Evolutionary conservation across 208 protist genomes (phyloP).

Genomic region (Leptomonas pyrrhocoris): DNA sequence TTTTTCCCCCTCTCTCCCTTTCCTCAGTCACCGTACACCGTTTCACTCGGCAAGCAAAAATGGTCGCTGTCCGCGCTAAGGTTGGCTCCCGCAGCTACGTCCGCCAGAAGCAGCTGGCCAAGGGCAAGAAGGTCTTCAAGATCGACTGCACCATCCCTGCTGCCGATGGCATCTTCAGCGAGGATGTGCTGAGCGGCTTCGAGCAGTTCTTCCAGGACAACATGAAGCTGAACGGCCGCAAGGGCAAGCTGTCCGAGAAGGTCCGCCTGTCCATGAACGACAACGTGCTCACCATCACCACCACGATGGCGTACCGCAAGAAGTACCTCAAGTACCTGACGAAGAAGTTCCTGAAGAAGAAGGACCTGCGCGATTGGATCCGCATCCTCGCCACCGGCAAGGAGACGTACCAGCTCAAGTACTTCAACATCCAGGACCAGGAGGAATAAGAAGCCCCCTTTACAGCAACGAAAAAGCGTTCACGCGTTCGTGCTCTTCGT

Average conservation of each 20-base stretch:
- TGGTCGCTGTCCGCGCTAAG: slow-evolving; percentile 92
- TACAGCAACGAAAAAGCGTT: slow-evolving; percentile 40
- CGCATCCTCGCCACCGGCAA: slow-evolving; percentile 96
- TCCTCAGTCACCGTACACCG: slow-evolving; percentile 15
- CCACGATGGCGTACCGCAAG: slow-evolving; percentile 96
- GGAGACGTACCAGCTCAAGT: slow-evolving; percentile 97
- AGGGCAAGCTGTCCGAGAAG: slow-evolving; percentile 95
- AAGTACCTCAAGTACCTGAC: slow-evolving; percentile 99
- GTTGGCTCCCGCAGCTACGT: slow-evolving; percentile 84
- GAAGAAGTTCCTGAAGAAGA: slow-evolving; percentile 99
- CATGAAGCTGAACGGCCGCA: slow-evolving; percentile 98
- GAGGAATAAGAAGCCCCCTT: slow-evolving; percentile 77
- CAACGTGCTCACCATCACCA: slow-evolving; percentile 91
- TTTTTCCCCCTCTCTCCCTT: background rate
- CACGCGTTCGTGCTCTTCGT: no score
- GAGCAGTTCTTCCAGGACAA: slow-evolving; percentile 97
- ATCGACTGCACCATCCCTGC: slow-evolving; percentile 75
- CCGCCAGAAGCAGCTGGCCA: slow-evolving; percentile 84
- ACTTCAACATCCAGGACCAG: slow-evolving; percentile 97
- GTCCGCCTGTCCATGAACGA: slow-evolving; percentile 90
- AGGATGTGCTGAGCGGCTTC: slow-evolving; percentile 87
- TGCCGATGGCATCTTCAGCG: slow-evolving; percentile 78
- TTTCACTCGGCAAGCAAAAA: slow-evolving; percentile 33
- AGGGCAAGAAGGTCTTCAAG: slow-evolving; percentile 92
- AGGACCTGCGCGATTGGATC: slow-evolving; percentile 97